phyloP scores from a whole-genome alignment of 306 rosid genomes.

The Luffa aegyptiaca region DNA sequence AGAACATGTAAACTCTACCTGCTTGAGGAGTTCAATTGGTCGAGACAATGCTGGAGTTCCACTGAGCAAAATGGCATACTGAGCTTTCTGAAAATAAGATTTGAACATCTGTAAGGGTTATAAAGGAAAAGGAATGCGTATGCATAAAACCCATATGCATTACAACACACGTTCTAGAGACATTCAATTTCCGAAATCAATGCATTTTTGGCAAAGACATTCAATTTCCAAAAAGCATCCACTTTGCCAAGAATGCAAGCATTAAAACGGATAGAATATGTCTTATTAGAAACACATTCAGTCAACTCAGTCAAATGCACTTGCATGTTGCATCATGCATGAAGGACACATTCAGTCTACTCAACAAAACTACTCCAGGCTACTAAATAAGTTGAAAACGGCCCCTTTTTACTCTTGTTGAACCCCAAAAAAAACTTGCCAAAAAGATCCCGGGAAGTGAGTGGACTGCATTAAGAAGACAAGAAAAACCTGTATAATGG shows the following conservation, averaged over 20 bases:
- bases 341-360: neutral
- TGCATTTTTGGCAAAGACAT: neutral
- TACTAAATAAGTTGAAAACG: neutral
- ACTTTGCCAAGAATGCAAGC: neutral
- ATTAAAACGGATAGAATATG: neutral
- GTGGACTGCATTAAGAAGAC: slow-evolving; percentile 16
- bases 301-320: neutral
- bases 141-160: neutral
- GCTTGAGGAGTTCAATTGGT: slow-evolving; percentile 86
- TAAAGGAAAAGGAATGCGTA: neutral
- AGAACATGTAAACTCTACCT: slow-evolving; percentile 32
- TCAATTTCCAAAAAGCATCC: neutral
- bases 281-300: neutral
- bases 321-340: neutral
- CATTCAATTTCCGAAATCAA: neutral
- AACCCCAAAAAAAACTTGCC: neutral
- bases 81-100: slow-evolving; percentile 60
- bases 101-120: neutral
- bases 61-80: slow-evolving; percentile 75
- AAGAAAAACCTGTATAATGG: slow-evolving; percentile 67
- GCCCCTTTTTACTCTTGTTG: neutral
- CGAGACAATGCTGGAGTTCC: slow-evolving; percentile 99
- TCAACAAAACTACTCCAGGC: neutral
- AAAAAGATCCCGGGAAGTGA: neutral
- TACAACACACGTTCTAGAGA: neutral